Conservation (phyloP, 83 land plant genomes). For the Thuja plicata region DNA sequence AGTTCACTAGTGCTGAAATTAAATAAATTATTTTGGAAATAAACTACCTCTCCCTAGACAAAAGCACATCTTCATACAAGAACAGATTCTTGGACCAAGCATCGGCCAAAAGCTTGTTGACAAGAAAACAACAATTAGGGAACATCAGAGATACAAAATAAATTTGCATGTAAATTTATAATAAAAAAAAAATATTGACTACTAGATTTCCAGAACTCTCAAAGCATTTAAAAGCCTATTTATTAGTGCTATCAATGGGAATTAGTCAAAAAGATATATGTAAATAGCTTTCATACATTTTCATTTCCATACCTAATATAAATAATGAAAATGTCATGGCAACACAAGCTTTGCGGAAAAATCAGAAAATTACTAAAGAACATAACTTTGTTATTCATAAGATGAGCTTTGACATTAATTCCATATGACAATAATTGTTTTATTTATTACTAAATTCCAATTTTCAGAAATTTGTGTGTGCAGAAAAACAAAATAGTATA, state of each 20-base stretch:
- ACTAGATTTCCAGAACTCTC: not conserved
- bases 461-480: not conserved
- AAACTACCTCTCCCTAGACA: no score
- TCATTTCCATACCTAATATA: no score
- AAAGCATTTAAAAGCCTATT: conserved; percentile 1
- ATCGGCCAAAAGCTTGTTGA: not conserved
- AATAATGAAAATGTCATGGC: not conserved
- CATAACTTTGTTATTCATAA: not conserved
- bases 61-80: not conserved
- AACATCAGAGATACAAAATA: not conserved
- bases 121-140: not conserved
- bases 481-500: not conserved
- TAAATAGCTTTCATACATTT: no score
- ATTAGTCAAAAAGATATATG: conserved; percentile 90
- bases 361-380: not conserved
- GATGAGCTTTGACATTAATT: not conserved
- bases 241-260: conserved; percentile 91
- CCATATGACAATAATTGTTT: not conserved
- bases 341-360: not conserved
- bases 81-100: conserved; percentile 7
- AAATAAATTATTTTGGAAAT: no score
- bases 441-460: no score
- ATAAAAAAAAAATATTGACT: not conserved
- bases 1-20: no score
- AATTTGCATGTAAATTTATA: no score